Base-by-base conservation (phyloP, 257 asterid genomes). In the Solanum dulcamara region DNA sequence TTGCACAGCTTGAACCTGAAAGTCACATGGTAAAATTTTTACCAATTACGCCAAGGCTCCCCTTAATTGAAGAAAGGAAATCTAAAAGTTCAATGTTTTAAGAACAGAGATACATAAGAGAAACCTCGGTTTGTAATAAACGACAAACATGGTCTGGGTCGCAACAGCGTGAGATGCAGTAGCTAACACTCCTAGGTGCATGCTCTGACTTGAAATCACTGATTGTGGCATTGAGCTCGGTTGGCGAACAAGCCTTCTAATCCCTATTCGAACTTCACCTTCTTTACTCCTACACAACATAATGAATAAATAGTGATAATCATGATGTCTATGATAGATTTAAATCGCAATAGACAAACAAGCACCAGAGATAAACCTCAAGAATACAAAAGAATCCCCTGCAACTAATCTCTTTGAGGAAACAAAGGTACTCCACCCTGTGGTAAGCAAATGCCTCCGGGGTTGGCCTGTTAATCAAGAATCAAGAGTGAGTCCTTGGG, bases 161-260 rank as follows among this genome's bases (percentile, higher is more conserved):
- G 85, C 37, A 51, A 93, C 88, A 17, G 98, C 97, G 83, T 94
- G 97, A 71, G 96, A 93, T 44, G 98, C 98, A 50, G 97, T 93
- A 60, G 98, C 98, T 84, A 94, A 97, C 64, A 94, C 95, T 87
- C 98, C 98, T 70, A 94, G 86, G 80, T 94, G 98, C 96, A 94
- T 93, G 91, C 94, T 93, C 55, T 92, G 98, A 81, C 97, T 94
- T 79, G 98, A 94, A 80, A 94, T 93, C 84, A 94, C 93, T 0
- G 98, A 93, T 9, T 93, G 91, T 15, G 96, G 96, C 90, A 94
- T 91, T 48, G 98, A 90, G 89, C 90, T 88, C 32, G 89, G 97
- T 83, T 87, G 92, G 84, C 88, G 89, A 86, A 93, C 86, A 84
- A 89, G 94, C 33, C 91, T 93, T 88, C 93, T 91, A n/a, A 94